Base-by-base conservation (phyloP, 2,329 filamentous ascomycete genomes). In the Albifimbria verrucaria region DNA sequence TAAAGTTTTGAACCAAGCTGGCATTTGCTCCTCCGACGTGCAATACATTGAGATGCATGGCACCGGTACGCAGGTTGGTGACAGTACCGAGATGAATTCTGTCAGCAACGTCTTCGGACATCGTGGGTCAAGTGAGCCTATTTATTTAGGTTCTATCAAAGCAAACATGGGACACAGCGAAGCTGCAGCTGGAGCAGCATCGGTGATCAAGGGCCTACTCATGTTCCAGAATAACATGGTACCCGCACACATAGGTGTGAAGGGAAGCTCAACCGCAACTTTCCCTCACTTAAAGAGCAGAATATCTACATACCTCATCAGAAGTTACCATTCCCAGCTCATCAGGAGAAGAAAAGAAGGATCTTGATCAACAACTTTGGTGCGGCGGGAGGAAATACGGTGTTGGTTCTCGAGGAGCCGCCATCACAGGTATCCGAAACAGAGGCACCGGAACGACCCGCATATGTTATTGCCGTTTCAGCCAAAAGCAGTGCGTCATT, bases 21-120 rank as follows among this genome's bases (percentile, higher is more conserved):
- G 86, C 52, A 80, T 94, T 17, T 86, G 93, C 62, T 87, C 90
- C 1, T 80, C 85, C 49, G 86, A 90, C 52, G 81, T 96, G 24
- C 84, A 85, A 68, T 95, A 94, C 61, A 87, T 96, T 3, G 92
- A 96, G 70, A 91, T 95, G 84, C 92, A 96, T 67, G 92, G 92
- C 4, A 96, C 91, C 1, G 92, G 92, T 26, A 96, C 92, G 0
- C 90, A 95, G 68, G 90, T 89, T 36, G 92, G 91, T 52, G 92
- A 96, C 64, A 86, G 85, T 2, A 87, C 85, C 2, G 92, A 96
- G 67, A 93, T 94, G 88, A 76, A 82, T 1, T 91, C 88, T 0
- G 89, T 96, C 45, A 83, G 86, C 3, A 70, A 77, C 49, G 72
- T 77, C 10, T 83, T 80, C 55, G 78, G 78, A 6, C n/a, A 23